Evolutionary conservation across 768 basidiomycete genomes (phyloP).

Genomic region (Leccinum arenicola): DNA sequence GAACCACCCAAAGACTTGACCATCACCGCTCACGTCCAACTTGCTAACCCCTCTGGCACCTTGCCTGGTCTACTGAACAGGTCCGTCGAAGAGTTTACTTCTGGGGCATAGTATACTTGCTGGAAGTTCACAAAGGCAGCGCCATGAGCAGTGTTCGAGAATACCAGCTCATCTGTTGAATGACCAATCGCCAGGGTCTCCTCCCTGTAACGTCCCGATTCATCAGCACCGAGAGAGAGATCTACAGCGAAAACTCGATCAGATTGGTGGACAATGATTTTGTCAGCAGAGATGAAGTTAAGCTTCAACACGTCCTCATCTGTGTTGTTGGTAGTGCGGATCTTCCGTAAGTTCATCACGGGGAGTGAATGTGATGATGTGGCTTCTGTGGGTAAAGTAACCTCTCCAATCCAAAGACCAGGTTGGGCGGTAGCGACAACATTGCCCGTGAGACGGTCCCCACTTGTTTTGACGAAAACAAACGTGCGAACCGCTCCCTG

Average conservation of each 20-base stretch:
- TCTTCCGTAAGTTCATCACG: constrained; percentile 46
- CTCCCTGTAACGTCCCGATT: constrained; percentile 47
- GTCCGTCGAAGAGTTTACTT: constrained; percentile 39
- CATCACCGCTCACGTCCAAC: constrained; percentile 68
- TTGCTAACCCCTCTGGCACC: constrained; percentile 55
- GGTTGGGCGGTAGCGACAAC: constrained; percentile 60
- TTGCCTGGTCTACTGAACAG: constrained; percentile 73
- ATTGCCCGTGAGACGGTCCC: constrained; percentile 58
- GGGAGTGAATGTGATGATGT: constrained; percentile 29
- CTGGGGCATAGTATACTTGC: constrained; percentile 59
- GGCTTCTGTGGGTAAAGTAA: constrained; percentile 44
- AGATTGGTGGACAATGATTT: constrained; percentile 60
- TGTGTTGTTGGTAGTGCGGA: constrained; percentile 49
- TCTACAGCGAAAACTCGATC: constrained; percentile 49
- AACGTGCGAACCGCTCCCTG: constrained; percentile 44
- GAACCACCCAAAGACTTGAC: constrained; percentile 69
- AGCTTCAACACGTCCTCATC: constrained; percentile 44
- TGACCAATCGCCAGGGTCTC: constrained; percentile 50
- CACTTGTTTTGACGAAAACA: constrained; percentile 63
- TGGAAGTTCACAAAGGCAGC: constrained; percentile 70
- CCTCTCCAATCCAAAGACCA: constrained; percentile 63
- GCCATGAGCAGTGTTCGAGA: constrained; percentile 39
- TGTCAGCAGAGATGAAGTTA: constrained; percentile 55
- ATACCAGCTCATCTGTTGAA: constrained; percentile 56
- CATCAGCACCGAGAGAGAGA: constrained; percentile 43